phyloP scores from a whole-genome alignment of 192 early-diverging fungal species.

The Coemansia sp. region DNA sequence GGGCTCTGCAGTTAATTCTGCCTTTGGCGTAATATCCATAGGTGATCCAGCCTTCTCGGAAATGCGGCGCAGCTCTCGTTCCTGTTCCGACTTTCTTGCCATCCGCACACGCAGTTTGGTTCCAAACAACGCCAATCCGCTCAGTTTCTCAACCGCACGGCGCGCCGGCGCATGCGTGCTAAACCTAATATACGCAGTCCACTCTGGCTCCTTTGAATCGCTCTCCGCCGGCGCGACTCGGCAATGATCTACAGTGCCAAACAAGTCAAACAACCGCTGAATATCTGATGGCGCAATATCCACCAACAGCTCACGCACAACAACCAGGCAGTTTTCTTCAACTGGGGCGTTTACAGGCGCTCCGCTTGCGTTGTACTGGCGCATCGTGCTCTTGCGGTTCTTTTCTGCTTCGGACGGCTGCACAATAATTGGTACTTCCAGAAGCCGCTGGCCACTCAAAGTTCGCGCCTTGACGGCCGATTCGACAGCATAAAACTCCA shows the following conservation, averaged over 20 bases:
- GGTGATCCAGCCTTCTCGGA: slow-evolving; percentile 8
- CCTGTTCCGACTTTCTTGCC: slow-evolving; percentile 30
- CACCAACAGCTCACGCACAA: slow-evolving; percentile 64
- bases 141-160: slow-evolving; percentile 76
- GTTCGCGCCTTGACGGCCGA: slow-evolving; percentile 82
- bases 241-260: slow-evolving; percentile 82
- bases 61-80: slow-evolving; percentile 23
- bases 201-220: slow-evolving; percentile 50
- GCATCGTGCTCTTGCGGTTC: slow-evolving; percentile 69
- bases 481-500: slow-evolving; percentile 89
- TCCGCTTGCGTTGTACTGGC: slow-evolving; percentile 28
- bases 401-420: slow-evolving; percentile 92
- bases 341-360: slow-evolving; percentile 14
- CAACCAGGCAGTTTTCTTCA: slow-evolving; percentile 53
- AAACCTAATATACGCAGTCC: slow-evolving; percentile 61
- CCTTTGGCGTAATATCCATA: background rate
- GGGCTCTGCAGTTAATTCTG: background rate
- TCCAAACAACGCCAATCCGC: slow-evolving; percentile 80
- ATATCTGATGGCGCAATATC: slow-evolving; percentile 74
- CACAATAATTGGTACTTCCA: slow-evolving; percentile 92
- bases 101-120: slow-evolving; percentile 30
- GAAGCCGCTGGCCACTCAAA: slow-evolving; percentile 80
- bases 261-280: slow-evolving; percentile 74
- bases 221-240: slow-evolving; percentile 68
- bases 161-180: slow-evolving; percentile 69